Evolutionary conservation across 148 eudicot genomes (phyloP), one percentile per base, ranked within the genome.

Genomic region (Arbutus unedo): DNA sequence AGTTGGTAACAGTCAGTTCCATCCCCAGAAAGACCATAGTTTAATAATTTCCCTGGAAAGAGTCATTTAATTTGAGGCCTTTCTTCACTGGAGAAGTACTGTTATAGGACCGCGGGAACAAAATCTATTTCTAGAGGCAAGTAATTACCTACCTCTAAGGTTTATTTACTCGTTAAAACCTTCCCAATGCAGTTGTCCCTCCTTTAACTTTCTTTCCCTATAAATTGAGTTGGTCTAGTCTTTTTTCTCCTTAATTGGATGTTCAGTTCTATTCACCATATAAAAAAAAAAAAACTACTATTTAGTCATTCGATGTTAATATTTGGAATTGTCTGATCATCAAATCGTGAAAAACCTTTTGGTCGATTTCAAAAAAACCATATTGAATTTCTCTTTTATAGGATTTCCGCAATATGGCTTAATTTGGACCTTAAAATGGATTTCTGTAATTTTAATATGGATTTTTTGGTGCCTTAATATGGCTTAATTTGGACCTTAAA

Each of bases 1-100:
- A 19, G 55, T 74, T 48, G 77, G 77, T 74, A 74, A 43, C 25
- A 49, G 53, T 74, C 79, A 50, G 59, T 76, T 76, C 57, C 59
- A 51, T 31, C 79, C 59, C 60, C 79, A 76, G 51, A 76, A 76
- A 41, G 79, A 25, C 79, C 62, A 11, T n/a, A 53, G 11, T 25
- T 25, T 43, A 5, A 19, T 62, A 11, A 57, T 75, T 18, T 18
- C 64, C 66, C 31, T 66, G 71, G 4, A 10, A 55, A 19, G 0
- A 16, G 14, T 51, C 59, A 76, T 76, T 55, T 77, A 78, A 62
- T 79, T 67, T 43, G 38, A 18, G 71, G 19, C 25, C 45, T 79
- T 62, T 64, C 21, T 66, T 49, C 55, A 64, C 43, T 21, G 74
- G 51, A 64, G 21, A 53, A 14, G 81, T 45, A 79, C 71, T 45